Evolutionary conservation across 108 stramenopile genomes (phyloP).

Genomic region (Skeletonema grethae): DNA sequence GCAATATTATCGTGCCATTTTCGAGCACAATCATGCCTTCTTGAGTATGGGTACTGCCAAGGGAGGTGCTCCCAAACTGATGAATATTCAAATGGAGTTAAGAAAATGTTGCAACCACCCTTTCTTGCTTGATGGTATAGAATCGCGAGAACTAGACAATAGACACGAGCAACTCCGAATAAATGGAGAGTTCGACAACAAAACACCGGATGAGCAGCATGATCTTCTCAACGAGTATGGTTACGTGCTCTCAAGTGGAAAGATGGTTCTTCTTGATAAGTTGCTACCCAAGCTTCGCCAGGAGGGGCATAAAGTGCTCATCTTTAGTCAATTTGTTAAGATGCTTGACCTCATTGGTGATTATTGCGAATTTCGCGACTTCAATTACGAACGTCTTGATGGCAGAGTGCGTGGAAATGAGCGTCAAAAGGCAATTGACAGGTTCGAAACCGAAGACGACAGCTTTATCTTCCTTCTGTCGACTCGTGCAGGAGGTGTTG

Average conservation of each 20-base stretch:
- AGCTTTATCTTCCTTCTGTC: slow-evolving; percentile 94
- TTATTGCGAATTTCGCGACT: slow-evolving; percentile 90
- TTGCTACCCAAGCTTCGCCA: slow-evolving; percentile 93
- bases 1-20: slow-evolving; percentile 98
- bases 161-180: slow-evolving; percentile 72
- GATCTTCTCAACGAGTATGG: slow-evolving; percentile 81
- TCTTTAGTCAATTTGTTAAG: slow-evolving; percentile 96
- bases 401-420: slow-evolving; percentile 88
- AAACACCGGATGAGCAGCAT: slow-evolving; percentile 77
- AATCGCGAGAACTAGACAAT: slow-evolving; percentile 90
- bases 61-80: slow-evolving; percentile 85
- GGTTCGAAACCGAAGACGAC: slow-evolving; percentile 88
- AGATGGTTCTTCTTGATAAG: slow-evolving; percentile 99
- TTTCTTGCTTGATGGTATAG: slow-evolving; percentile 93
- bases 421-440: slow-evolving; percentile 97
- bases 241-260: slow-evolving; percentile 90
- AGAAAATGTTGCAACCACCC: slow-evolving; percentile 99
- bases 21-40: slow-evolving; percentile 96
- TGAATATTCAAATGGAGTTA: slow-evolving; percentile 99
- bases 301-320: slow-evolving; percentile 97
- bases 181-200: slow-evolving; percentile 70
- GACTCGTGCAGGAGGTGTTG: slow-evolving; percentile 95
- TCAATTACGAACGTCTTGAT: slow-evolving; percentile 88
- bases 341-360: slow-evolving; percentile 97
- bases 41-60: slow-evolving; percentile 84